A percentile compares a stretch with the other conserved stretches of the same genome.
Evolutionary conservation across 2,329 filamentous ascomycete species (phyloP).

Genomic region (Xylariaceae sp.): DNA sequence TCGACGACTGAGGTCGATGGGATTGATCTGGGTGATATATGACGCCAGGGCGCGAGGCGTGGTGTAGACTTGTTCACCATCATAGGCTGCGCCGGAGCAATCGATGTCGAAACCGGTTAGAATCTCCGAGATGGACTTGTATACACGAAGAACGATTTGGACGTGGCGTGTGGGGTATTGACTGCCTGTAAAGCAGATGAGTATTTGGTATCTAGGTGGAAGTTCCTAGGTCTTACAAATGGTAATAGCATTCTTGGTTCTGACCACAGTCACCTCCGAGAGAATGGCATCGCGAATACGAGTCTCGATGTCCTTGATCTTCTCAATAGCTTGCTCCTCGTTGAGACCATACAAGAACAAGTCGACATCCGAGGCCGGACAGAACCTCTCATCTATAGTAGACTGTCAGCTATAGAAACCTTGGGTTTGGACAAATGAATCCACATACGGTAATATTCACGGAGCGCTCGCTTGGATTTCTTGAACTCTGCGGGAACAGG

Average conservation of each 20-base stretch:
- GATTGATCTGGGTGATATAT: slow-evolving; percentile 80
- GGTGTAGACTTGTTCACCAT: slow-evolving; percentile 76
- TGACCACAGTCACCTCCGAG: slow-evolving; percentile 77
- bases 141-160: slow-evolving; percentile 82
- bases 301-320: slow-evolving; percentile 79
- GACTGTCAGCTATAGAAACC: slow-evolving; percentile 5
- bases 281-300: slow-evolving; percentile 74
- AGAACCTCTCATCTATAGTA: slow-evolving; percentile 25
- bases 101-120: slow-evolving; percentile 88
- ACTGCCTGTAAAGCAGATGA: slow-evolving; percentile 46
- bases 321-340: slow-evolving; percentile 74
- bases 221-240: slow-evolving; percentile 48
- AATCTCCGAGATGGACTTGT: slow-evolving; percentile 81
- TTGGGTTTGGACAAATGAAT: slow-evolving; percentile 47
- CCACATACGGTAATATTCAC: slow-evolving; percentile 78
- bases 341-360: slow-evolving; percentile 79
- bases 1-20: slow-evolving; percentile 73
- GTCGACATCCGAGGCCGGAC: slow-evolving; percentile 80
- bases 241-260: slow-evolving; percentile 84
- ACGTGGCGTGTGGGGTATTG: slow-evolving; percentile 82
- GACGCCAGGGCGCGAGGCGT: slow-evolving; percentile 74
- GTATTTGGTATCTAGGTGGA: neutral
- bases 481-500: slow-evolving; percentile 64
- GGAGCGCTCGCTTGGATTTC: slow-evolving; percentile 59
- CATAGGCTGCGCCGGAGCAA: slow-evolving; percentile 76